Percentiles rank a stretch among this genome's conserved stretches.
These are phyloP conservation scores for Heritiera fomes DNA, from an alignment of 345 rosid species.

Conservation along the genomic window DNA sequence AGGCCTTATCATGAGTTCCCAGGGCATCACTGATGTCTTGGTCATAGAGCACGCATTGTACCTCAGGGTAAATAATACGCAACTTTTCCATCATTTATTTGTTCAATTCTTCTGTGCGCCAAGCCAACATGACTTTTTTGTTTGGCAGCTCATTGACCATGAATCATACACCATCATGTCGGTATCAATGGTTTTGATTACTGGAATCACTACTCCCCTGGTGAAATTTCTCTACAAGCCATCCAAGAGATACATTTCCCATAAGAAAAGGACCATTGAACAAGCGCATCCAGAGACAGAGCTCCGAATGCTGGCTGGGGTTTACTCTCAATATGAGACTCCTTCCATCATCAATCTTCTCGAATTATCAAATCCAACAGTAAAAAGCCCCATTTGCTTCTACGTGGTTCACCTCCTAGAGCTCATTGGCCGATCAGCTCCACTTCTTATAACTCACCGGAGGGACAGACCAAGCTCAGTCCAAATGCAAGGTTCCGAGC, in stretches of 20 bases:
- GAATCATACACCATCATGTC: slow-evolving; percentile 73
- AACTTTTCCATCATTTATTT: background rate
- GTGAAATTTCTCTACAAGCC: slow-evolving; percentile 67
- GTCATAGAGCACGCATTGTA: slow-evolving; percentile 72
- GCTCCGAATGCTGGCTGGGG: slow-evolving; percentile 59
- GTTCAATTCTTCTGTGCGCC: background rate
- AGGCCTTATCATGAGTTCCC: slow-evolving; percentile 80
- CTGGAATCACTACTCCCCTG: slow-evolving; percentile 68
- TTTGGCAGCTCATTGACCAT: slow-evolving; percentile 62
- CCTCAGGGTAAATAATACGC: slow-evolving; percentile 54
- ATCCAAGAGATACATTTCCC: slow-evolving; percentile 53
- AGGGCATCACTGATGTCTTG: slow-evolving; percentile 86
- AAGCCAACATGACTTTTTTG: background rate
- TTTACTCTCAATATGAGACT: slow-evolving; percentile 75
- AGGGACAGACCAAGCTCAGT: slow-evolving; percentile 44
- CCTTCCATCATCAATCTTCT: slow-evolving; percentile 84
- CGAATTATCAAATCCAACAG: slow-evolving; percentile 74
- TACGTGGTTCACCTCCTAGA: slow-evolving; percentile 87
- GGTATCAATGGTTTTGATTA: slow-evolving; percentile 61
- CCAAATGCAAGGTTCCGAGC: slow-evolving; percentile 45
- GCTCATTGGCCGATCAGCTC: slow-evolving; percentile 90
- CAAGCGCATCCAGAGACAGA: slow-evolving; percentile 64
- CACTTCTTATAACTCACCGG: slow-evolving; percentile 84
- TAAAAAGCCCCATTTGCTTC: slow-evolving; percentile 68
- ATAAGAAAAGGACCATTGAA: slow-evolving; percentile 67